Evolutionary conservation across 495 filamentous ascomycete species (phyloP), one percentile per base, ranked within the genome.

Genomic region (Xylaria curta): DNA sequence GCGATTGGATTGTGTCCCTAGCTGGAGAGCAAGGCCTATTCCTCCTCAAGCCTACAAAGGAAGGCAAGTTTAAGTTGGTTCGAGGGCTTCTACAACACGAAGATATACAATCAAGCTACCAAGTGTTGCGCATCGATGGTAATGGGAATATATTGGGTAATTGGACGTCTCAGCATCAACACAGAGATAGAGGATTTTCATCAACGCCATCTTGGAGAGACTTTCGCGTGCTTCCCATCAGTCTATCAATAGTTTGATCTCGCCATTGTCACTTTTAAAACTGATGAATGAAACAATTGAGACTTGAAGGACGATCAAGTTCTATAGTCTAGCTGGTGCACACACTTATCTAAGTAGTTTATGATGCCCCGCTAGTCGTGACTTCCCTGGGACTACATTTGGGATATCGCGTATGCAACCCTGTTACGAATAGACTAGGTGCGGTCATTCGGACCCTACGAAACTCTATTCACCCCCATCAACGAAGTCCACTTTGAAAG

Each of bases 1-100:
- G 60, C 4, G 60, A 63, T 24, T 63, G 60, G 60, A 46, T 63
- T 24, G 60, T 63, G 36, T 42, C 60, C 3, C 36, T 63, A 15
- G 60, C 60, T n/a, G 60, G 60, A 10, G 60, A 63, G 19, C 60
- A 63, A 17, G 60, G 60, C 24, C 24, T 63, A 36, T 63, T 63
- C 60, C 5, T 63, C 2, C 60, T 63, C 4, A 63, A 63, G 42
- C 60, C 60, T 24, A 19, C 42, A 19, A 42, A 15, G 15, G 17
- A 46, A 9, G 60, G 60, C 36, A 63, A 63, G 36, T 63, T 63
- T 33, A 24, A 63, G 42, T 33, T 63, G 36, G 60, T 63, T 6
- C n/a, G 60, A n/a, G 60, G 60, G 4, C 60, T 63, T 24, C 60
- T 63, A 13, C 36, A 42, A 24, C 8, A 44, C 13, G 60, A 63